Percentiles rank a stretch among this genome's conserved stretches.
Evolutionary conservation across 768 basidiomycete species (phyloP).

Genomic region (Postia placenta): DNA sequence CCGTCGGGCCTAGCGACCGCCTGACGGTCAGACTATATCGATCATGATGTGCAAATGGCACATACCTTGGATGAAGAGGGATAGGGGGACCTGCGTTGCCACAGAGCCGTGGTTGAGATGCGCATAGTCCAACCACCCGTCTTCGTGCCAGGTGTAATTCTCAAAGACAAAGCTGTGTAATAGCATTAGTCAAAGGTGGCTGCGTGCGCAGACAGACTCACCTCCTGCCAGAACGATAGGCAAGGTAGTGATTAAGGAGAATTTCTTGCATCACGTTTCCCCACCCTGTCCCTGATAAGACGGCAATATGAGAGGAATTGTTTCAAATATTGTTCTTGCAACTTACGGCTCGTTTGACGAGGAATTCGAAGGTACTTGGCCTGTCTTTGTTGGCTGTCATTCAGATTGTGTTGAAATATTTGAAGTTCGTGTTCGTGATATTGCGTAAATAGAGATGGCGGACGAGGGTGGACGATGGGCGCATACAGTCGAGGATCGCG

Average conservation of each 20-base stretch:
- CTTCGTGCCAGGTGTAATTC: conserved; percentile 47
- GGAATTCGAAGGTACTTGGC: conserved; percentile 43
- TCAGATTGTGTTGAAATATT: conserved; percentile 39
- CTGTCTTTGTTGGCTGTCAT: conserved; percentile 36
- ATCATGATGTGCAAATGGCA: too few relatives aligned
- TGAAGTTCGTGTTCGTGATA: conserved; percentile 38
- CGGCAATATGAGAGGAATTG: not conserved
- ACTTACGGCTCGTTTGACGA: conserved; percentile 40
- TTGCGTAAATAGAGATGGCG: conserved; percentile 41
- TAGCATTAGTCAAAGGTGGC: not conserved
- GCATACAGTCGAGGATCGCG: not conserved
- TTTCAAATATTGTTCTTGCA: too few relatives aligned
- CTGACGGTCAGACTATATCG: not conserved
- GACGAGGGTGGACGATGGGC: not conserved
- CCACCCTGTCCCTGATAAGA: conserved; percentile 29
- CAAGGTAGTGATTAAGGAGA: conserved; percentile 27
- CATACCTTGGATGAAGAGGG: conserved; percentile 46
- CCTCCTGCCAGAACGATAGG: conserved; percentile 25
- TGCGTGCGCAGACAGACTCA: too few relatives aligned
- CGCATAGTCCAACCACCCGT: conserved; percentile 29
- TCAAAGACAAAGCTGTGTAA: conserved; percentile 40
- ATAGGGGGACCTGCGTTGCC: conserved; percentile 46
- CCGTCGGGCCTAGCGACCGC: conserved; percentile 33
- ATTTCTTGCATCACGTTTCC: conserved; percentile 36
- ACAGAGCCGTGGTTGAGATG: conserved; percentile 43